These are phyloP conservation scores for Colletotrichum karsti DNA, from an alignment of 2,329 filamentous ascomycete genomes.

Conservation along the genomic window DNA sequence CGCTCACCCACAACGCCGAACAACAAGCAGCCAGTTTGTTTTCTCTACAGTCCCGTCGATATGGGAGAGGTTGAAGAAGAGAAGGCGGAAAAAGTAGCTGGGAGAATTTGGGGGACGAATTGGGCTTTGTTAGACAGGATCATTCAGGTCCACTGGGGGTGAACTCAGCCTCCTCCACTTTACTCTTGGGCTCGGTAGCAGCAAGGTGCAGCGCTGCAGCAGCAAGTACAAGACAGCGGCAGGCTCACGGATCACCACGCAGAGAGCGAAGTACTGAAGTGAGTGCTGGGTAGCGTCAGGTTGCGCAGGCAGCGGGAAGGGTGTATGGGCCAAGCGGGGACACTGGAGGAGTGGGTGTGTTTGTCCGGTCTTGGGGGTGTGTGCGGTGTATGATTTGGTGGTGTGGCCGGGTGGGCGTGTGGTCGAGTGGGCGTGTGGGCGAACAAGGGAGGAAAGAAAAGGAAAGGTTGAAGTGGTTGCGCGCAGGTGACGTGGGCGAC, in stretches of 20 bases:
- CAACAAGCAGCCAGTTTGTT: background rate
- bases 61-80: constrained; percentile 8
- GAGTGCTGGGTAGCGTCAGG: constrained; percentile 8
- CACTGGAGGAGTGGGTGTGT: background rate
- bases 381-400: background rate
- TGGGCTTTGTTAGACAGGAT: constrained; percentile 29
- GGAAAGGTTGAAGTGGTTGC: constrained; percentile 15
- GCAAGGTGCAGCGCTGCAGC: constrained; percentile 12
- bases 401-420: background rate
- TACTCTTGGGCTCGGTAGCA: background rate
- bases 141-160: constrained; percentile 23
- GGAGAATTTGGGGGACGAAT: constrained; percentile 22
- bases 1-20: constrained; percentile 16
- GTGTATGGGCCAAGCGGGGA: constrained; percentile 9
- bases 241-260: constrained; percentile 24
- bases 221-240: constrained; percentile 3
- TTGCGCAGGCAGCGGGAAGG: constrained; percentile 11
- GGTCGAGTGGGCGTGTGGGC: background rate
- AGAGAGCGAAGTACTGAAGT: too few relatives aligned
- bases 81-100: background rate
- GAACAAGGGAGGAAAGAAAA: constrained; percentile 18
- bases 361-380: background rate
- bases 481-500: constrained; percentile 29
- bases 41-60: constrained; percentile 10
- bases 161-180: constrained; percentile 28